phyloP scores from a whole-genome alignment of 2,329 filamentous ascomycete genomes.

The Clarireedia homoeocarpa region DNA sequence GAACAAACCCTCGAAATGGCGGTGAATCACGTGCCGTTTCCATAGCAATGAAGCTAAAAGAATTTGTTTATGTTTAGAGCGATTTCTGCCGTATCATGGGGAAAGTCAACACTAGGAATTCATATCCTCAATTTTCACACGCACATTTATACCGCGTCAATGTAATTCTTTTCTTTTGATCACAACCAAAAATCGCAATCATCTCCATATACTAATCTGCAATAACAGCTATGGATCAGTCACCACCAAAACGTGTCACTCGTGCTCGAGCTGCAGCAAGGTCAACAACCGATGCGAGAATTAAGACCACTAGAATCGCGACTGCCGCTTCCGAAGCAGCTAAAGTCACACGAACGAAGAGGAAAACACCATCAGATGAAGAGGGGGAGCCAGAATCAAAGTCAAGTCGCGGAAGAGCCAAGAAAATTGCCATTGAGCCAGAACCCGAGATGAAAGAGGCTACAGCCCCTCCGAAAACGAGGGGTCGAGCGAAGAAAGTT shows the following conservation, averaged over 20 bases:
- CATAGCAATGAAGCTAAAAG: too few species aligned
- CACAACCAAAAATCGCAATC: not conserved
- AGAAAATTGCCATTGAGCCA: constrained; percentile 32
- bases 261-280: constrained; percentile 40
- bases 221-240: constrained; percentile 38
- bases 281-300: constrained; percentile 30
- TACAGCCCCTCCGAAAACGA: constrained; percentile 29
- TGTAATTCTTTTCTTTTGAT: not conserved
- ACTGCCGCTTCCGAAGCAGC: constrained; percentile 38
- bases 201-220: not conserved
- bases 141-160: not conserved
- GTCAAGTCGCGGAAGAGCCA: constrained; percentile 39
- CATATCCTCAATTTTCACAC: not conserved
- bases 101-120: not conserved
- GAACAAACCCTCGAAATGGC: too few species aligned
- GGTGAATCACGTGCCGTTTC: too few species aligned
- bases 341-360: constrained; percentile 35
- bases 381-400: constrained; percentile 29
- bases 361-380: constrained; percentile 46
- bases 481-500: constrained; percentile 39
- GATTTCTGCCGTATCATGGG: not conserved
- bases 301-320: constrained; percentile 39
- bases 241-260: constrained; percentile 53
- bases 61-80: not conserved
- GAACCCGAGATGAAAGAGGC: constrained; percentile 22